A percentile compares a stretch with the other conserved stretches of the same genome.
These are phyloP conservation scores for Loxodes magnus DNA, from an alignment of 73 alveolate genomes.

Conservation along the genomic window DNA sequence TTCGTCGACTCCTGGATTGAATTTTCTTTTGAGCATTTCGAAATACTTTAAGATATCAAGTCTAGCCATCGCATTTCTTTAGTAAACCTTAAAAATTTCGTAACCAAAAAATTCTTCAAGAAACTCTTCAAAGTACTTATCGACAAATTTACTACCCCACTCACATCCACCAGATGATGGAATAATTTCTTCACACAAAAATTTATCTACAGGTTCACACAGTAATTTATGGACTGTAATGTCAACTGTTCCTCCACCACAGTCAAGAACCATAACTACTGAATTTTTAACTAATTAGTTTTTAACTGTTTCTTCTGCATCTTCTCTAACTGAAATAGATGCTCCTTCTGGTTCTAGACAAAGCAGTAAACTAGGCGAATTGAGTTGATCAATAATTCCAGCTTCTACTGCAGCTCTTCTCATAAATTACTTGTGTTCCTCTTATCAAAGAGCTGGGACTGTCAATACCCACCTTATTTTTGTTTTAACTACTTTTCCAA, in stretches of 20 bases:
- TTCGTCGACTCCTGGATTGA: constrained; percentile 83
- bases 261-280: constrained; percentile 89
- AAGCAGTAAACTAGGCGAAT: constrained; percentile 78
- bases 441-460: constrained; percentile 98
- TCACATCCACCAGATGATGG: constrained; percentile 98
- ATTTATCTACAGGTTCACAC: constrained; percentile 88
- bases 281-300: constrained; percentile 73
- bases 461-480: constrained; percentile 97
- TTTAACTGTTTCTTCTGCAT: constrained; percentile 73
- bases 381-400: constrained; percentile 73
- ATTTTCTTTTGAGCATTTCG: constrained; percentile 90
- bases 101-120: constrained; percentile 84
- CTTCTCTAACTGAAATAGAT: constrained; percentile 93
- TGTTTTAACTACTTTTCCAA: constrained; percentile 86
- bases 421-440: constrained; percentile 93
- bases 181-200: constrained; percentile 87
- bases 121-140: constrained; percentile 87
- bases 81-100: constrained; percentile 60
- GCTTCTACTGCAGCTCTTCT: constrained; percentile 95
- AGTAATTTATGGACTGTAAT: constrained; percentile 86
- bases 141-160: constrained; percentile 98
- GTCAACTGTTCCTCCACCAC: constrained; percentile 98
- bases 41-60: constrained; percentile 91
- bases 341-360: constrained; percentile 99
- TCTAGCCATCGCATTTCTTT: constrained; percentile 85